Evolutionary conservation across 164 flowering plant species (phyloP).

Genomic region (Euptelea pleiosperma): DNA sequence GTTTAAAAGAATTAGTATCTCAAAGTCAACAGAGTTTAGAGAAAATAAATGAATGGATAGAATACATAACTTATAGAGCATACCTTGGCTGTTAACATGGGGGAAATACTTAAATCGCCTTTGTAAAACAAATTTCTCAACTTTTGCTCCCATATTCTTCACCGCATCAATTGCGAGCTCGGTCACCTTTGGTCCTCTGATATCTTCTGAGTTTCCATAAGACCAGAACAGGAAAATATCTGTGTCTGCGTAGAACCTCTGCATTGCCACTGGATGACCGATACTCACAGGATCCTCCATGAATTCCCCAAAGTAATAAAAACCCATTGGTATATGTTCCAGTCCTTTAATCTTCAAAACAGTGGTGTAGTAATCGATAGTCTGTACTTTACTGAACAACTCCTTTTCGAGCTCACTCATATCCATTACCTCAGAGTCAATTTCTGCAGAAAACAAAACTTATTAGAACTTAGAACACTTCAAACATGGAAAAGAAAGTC

Average conservation of each 20-base stretch:
- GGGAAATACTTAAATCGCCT: slow-evolving; percentile 74
- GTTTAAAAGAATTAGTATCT: slow-evolving; percentile 9
- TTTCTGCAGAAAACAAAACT: slow-evolving; percentile 21
- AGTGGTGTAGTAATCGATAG: slow-evolving; percentile 79
- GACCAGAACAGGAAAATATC: slow-evolving; percentile 80
- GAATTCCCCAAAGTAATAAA: slow-evolving; percentile 69
- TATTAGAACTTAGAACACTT: not conserved
- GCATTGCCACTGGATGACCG: slow-evolving; percentile 82
- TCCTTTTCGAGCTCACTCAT: slow-evolving; percentile 55
- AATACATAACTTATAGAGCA: slow-evolving; percentile 6
- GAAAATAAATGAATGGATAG: not conserved
- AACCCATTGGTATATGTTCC: slow-evolving; percentile 63
- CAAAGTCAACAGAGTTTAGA: not conserved
- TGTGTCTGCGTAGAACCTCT: slow-evolving; percentile 64
- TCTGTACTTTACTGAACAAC: slow-evolving; percentile 56
- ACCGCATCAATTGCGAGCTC: slow-evolving; percentile 45
- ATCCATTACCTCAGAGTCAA: slow-evolving; percentile 38
- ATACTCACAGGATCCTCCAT: slow-evolving; percentile 73
- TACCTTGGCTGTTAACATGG: slow-evolving; percentile 71
- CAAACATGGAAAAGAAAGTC: not conserved
- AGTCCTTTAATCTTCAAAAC: slow-evolving; percentile 69
- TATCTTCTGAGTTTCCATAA: slow-evolving; percentile 59
- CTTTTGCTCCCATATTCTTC: slow-evolving; percentile 55
- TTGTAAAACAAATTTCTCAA: slow-evolving; percentile 53
- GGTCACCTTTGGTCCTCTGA: slow-evolving; percentile 44